phyloP scores from a whole-genome alignment of 768 basidiomycete genomes.

The Cystofilobasidium macerans region DNA sequence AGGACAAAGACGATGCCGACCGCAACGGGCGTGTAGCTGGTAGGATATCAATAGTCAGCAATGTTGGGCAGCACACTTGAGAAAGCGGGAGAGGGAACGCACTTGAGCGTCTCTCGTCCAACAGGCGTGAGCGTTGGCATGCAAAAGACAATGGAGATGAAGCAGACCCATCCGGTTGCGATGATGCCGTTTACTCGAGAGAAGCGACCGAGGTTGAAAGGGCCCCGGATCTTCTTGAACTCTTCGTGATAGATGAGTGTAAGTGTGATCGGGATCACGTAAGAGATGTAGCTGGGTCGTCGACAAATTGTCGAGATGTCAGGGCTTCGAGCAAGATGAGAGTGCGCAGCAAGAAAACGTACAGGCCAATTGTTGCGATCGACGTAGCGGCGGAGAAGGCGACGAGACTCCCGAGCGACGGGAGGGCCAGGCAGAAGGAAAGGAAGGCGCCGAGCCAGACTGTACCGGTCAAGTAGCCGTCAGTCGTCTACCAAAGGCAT shows the following conservation, averaged over 20 bases:
- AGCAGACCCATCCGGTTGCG: slow-evolving; percentile 58
- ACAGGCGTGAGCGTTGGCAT: slow-evolving; percentile 42
- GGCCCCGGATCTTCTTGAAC: slow-evolving; percentile 49
- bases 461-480: too few species aligned
- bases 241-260: slow-evolving; percentile 51
- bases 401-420: slow-evolving; percentile 60
- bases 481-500: too few species aligned
- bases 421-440: slow-evolving; percentile 62
- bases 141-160: slow-evolving; percentile 64
- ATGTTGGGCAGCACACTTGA: too few species aligned
- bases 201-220: slow-evolving; percentile 58
- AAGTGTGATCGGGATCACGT: slow-evolving; percentile 53
- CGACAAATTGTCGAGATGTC: too few species aligned
- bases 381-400: slow-evolving; percentile 52
- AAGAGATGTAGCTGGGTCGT: slow-evolving; percentile 46
- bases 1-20: slow-evolving; percentile 61
- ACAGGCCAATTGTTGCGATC: slow-evolving; percentile 23
- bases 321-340: too few species aligned
- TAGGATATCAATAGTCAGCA: too few species aligned
- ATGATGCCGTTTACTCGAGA: slow-evolving; percentile 41
- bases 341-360: too few species aligned
- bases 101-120: slow-evolving; percentile 53
- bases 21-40: slow-evolving; percentile 55
- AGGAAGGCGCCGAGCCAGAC: slow-evolving; percentile 71
- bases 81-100: too few species aligned